Base-by-base conservation (phyloP, 441 rosid genomes). In the Viola pubescens region DNA sequence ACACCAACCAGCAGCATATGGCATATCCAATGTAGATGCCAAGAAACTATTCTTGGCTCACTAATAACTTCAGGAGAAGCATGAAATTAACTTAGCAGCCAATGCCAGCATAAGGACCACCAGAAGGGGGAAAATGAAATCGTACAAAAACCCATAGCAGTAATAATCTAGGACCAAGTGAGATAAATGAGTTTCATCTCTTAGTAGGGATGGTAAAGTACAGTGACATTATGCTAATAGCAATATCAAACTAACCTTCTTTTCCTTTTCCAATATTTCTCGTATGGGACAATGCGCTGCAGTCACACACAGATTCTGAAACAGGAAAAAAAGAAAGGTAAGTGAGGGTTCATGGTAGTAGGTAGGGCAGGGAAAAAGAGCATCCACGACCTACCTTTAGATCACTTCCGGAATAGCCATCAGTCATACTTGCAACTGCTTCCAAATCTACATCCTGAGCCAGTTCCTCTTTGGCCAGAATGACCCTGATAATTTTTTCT, bases 321-420 rank as follows among this genome's bases (percentile, higher is more conserved):
- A 61, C 54, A 62, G 34, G 54, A 60, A 39, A 41, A 12, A 2
- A 38, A 47, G 6, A 44, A 38, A 50, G 43, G 19, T 53, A 37
- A 48, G 50, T 40, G 14, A 14, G 7, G 34, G 48, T 51, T 19
- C 41, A 62, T 2, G 50, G 52, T 38, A n/a, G 47, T 6, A 37
- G 3, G 42, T 4, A 9, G 34, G 34, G 34, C 34, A 26, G 34
- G 34, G 34, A 26, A 26, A 26, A 2, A 26, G 34, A 26, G 34
- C 34, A 26, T 11, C 42, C 14, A 34, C 10, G 61, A 14, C 42
- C 37, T 58, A 94, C 99, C 99, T 91, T 94, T 45, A 94, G 69
- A 74, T 94, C 99, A 69, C 99, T 94, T 71, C 99, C 99, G 46
- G 99, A 91, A 72, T 88, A 94, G 48, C 99, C 99, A 70, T 88